Conservation (phyloP, 2,329 filamentous ascomycete genomes). For the Diaporthe sp. region DNA sequence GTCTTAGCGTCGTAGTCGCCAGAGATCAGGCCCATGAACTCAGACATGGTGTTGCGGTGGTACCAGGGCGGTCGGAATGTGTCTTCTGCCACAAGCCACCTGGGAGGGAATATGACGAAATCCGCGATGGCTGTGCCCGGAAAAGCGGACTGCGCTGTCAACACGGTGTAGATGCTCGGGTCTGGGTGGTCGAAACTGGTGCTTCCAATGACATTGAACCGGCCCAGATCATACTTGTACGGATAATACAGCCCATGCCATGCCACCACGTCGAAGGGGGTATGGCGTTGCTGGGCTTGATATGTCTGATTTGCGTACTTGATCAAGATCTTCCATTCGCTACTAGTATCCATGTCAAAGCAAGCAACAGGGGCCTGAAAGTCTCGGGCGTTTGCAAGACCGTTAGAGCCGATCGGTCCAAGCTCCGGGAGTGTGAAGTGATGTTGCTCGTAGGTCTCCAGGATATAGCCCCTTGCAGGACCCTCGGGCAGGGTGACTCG, state of each 20-base stretch:
- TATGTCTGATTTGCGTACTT: conserved; percentile 79
- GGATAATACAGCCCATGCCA: conserved; percentile 87
- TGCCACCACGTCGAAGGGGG: conserved; percentile 82
- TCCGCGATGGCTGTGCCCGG: conserved; percentile 76
- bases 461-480: conserved; percentile 78
- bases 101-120: conserved; percentile 79
- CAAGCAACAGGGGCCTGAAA: conserved; percentile 79
- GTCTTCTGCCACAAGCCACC: conserved; percentile 77
- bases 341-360: conserved; percentile 70
- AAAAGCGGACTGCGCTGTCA: conserved; percentile 70
- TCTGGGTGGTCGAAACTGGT: conserved; percentile 84
- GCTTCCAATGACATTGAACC: conserved; percentile 81
- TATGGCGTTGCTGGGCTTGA: conserved; percentile 74
- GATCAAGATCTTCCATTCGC: conserved; percentile 64
- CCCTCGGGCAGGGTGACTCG: conserved; percentile 73
- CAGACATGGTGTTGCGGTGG: conserved; percentile 76
- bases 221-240: conserved; percentile 84
- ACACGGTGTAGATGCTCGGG: conserved; percentile 81
- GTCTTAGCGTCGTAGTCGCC: conserved; percentile 73
- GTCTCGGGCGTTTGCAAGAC: conserved; percentile 79
- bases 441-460: conserved; percentile 76
- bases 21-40: conserved; percentile 73
- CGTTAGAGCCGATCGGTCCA: conserved; percentile 79
- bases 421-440: conserved; percentile 80
- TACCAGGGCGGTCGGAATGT: conserved; percentile 81